Evolutionary conservation across 2,329 filamentous ascomycete species (phyloP).

Genomic region (Corinectria fuckeliana): DNA sequence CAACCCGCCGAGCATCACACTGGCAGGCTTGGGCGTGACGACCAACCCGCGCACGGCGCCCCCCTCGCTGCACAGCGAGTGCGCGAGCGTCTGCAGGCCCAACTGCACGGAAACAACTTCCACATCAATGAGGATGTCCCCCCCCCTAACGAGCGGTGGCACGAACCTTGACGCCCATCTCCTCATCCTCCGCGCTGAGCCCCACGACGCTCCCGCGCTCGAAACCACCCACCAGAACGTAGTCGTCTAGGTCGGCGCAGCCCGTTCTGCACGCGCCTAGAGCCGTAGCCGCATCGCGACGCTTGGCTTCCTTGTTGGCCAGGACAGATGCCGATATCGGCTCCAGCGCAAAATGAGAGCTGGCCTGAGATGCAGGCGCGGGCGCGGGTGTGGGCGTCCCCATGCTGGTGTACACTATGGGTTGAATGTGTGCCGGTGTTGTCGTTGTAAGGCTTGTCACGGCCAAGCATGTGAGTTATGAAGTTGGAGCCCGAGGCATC

Average conservation of each 20-base stretch:
- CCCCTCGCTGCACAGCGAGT: slow-evolving; percentile 42
- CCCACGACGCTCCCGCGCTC: slow-evolving; percentile 60
- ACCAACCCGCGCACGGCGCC: slow-evolving; percentile 46
- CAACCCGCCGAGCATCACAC: slow-evolving; percentile 50
- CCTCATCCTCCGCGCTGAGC: slow-evolving; percentile 59
- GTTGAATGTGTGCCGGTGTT: not conserved
- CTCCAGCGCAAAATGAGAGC: slow-evolving; percentile 51
- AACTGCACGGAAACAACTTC: slow-evolving; percentile 43
- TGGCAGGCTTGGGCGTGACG: slow-evolving; percentile 55
- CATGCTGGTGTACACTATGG: not conserved
- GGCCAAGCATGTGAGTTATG: not conserved
- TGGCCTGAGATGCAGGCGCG: slow-evolving; percentile 48
- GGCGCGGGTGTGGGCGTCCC: slow-evolving; percentile 4
- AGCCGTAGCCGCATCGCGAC: slow-evolving; percentile 40
- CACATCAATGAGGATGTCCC: too few species aligned
- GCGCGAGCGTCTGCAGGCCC: slow-evolving; percentile 56
- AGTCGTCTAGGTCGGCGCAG: slow-evolving; percentile 55
- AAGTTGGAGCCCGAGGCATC: not conserved
- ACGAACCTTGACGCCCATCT: slow-evolving; percentile 53
- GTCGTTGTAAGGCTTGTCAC: not conserved
- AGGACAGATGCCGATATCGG: slow-evolving; percentile 55
- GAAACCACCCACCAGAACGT: slow-evolving; percentile 56
- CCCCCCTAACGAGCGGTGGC: too few species aligned
- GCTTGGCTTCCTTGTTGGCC: slow-evolving; percentile 46
- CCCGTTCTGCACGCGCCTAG: slow-evolving; percentile 49